These are phyloP conservation scores for Xylaria sp. DNA, from an alignment of 2,329 filamentous ascomycete genomes.

Conservation along the genomic window DNA sequence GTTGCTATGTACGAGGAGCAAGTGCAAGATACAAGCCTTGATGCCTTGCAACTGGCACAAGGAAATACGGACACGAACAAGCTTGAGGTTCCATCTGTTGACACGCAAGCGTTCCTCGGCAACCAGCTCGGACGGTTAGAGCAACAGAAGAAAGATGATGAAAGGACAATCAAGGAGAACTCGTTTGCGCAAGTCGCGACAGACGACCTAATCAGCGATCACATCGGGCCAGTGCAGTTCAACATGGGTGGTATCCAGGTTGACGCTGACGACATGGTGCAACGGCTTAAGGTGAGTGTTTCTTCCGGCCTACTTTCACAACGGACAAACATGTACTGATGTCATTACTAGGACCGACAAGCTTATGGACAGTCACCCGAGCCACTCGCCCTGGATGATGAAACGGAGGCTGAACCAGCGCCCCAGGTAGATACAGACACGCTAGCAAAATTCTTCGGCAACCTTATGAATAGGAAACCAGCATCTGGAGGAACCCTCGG, in stretches of 20 bases:
- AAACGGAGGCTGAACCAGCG: conserved; percentile 50
- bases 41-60: conserved; percentile 66
- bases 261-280: conserved; percentile 92
- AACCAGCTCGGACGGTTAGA: conserved; percentile 82
- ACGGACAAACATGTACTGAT: conserved; percentile 39
- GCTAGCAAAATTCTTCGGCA: conserved; percentile 68
- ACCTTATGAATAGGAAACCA: conserved; percentile 66
- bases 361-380: conserved; percentile 61
- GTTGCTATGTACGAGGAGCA: conserved; percentile 81
- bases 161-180: conserved; percentile 54
- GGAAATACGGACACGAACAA: conserved; percentile 56
- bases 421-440: conserved; percentile 65
- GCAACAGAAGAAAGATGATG: conserved; percentile 64
- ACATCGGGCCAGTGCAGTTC: conserved; percentile 95
- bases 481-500: conserved; percentile 39
- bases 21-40: conserved; percentile 77
- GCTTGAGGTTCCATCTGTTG: conserved; percentile 73
- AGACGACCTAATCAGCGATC: conserved; percentile 70
- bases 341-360: conserved; percentile 63
- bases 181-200: conserved; percentile 44
- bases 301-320: not conserved
- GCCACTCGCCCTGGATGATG: conserved; percentile 51
- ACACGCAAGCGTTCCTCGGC: conserved; percentile 80
- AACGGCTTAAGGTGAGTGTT: conserved; percentile 77
- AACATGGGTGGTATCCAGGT: conserved; percentile 98